Evolutionary conservation across 2,329 filamentous ascomycete species (phyloP).

Genomic region (Malbranchea cinnamomea): DNA sequence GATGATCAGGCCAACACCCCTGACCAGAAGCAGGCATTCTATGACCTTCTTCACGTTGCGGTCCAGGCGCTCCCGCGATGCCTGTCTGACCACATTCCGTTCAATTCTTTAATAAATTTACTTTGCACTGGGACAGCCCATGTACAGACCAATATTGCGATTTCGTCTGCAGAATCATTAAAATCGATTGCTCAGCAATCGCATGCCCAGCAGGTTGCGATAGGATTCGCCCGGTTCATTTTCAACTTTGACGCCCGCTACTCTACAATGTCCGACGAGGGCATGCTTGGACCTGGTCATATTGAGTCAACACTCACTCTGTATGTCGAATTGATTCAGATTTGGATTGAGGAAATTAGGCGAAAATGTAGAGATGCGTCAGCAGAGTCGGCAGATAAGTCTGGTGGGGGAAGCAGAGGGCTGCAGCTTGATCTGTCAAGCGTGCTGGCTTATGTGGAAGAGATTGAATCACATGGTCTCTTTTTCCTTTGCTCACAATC

Average conservation of each 20-base stretch:
- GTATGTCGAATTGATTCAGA: slow-evolving; percentile 84
- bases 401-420: slow-evolving; percentile 51
- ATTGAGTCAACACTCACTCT: slow-evolving; percentile 87
- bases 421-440: slow-evolving; percentile 72
- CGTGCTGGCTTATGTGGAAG: slow-evolving; percentile 85
- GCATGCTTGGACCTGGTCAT: slow-evolving; percentile 83
- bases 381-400: slow-evolving; percentile 48
- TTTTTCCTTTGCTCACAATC: slow-evolving; percentile 98
- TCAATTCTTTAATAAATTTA: slow-evolving; percentile 86
- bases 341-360: slow-evolving; percentile 96
- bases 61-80: slow-evolving; percentile 93
- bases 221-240: slow-evolving; percentile 92
- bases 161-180: slow-evolving; percentile 78
- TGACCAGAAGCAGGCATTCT: slow-evolving; percentile 87
- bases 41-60: slow-evolving; percentile 86
- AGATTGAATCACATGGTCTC: slow-evolving; percentile 88
- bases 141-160: slow-evolving; percentile 80
- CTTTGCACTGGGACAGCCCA: slow-evolving; percentile 94
- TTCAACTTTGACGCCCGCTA: slow-evolving; percentile 98
- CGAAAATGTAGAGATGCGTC: slow-evolving; percentile 64
- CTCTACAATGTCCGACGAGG: slow-evolving; percentile 93
- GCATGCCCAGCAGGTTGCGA: slow-evolving; percentile 88
- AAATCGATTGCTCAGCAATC: slow-evolving; percentile 91
- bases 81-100: slow-evolving; percentile 75
- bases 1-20: slow-evolving; percentile 59